Evolutionary conservation across 2,329 filamentous ascomycete species (phyloP).

Genomic region (Trichoderma atroviride): DNA sequence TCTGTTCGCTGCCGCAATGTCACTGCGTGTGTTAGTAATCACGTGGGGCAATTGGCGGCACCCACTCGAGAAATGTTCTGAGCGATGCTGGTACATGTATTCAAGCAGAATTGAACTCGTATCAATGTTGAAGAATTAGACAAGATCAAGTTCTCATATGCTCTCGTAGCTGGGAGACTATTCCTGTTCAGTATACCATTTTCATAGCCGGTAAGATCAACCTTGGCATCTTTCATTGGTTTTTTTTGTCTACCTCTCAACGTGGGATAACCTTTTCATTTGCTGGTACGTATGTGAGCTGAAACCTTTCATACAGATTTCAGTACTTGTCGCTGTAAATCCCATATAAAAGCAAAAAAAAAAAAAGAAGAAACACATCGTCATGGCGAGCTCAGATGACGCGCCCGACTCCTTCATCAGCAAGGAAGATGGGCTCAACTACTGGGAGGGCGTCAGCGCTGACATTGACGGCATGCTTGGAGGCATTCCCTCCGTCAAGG

Average conservation of each 20-base stretch:
- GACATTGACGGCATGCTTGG: constrained; percentile 73
- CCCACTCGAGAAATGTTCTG: background rate
- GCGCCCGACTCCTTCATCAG: constrained; percentile 33
- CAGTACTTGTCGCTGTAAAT: no score
- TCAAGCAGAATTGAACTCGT: background rate
- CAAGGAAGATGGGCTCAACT: constrained; percentile 41
- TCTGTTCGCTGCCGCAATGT: background rate
- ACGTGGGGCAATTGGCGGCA: constrained; percentile 1
- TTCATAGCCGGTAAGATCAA: background rate
- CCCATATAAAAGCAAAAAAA: no score
- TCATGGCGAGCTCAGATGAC: background rate
- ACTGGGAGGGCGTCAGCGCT: constrained; percentile 49
- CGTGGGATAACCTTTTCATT: background rate
- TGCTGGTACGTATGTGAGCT: background rate
- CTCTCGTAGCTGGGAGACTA: background rate
- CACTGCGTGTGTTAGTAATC: background rate
- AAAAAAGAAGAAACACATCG: background rate
- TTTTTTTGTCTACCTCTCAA: background rate
- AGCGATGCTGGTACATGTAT: background rate
- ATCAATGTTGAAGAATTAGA: background rate
- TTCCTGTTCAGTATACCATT: background rate
- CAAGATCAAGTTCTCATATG: background rate
- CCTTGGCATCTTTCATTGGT: background rate
- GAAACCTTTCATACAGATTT: no score
- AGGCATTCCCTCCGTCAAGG: constrained; percentile 49